These are phyloP conservation scores for Epichloe hybrida DNA, from an alignment of 2,329 filamentous ascomycete genomes.

Conservation along the genomic window DNA sequence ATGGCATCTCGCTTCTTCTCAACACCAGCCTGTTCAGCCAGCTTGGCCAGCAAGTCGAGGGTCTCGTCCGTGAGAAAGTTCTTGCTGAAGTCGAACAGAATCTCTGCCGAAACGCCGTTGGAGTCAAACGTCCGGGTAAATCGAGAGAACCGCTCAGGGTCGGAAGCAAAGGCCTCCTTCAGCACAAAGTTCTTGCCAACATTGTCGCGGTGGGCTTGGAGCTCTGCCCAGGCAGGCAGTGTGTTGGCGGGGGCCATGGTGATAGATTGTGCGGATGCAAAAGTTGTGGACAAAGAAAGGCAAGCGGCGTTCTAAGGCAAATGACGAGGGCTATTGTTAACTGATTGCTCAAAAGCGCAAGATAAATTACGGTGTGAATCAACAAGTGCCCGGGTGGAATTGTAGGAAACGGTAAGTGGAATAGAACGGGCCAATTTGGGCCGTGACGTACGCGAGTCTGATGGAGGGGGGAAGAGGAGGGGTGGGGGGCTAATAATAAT, in stretches of 20 bases:
- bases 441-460: too few species aligned
- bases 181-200: constrained; percentile 83
- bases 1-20: constrained; percentile 93
- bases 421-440: too few species aligned
- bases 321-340: neutral
- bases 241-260: constrained; percentile 73
- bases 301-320: neutral
- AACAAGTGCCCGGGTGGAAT: too few species aligned
- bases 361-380: neutral
- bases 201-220: constrained; percentile 78
- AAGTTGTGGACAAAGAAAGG: neutral
- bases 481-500: too few species aligned
- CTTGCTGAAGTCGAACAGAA: constrained; percentile 98
- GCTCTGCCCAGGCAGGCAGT: constrained; percentile 75
- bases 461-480: too few species aligned
- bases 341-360: neutral
- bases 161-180: constrained; percentile 83
- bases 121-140: constrained; percentile 79
- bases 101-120: constrained; percentile 68
- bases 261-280: constrained; percentile 3
- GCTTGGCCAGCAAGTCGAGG: constrained; percentile 69
- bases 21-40: constrained; percentile 80
- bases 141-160: constrained; percentile 79
- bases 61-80: constrained; percentile 96
- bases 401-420: too few species aligned